phyloP scores from a whole-genome alignment of 441 rosid genomes.

The Gossypium davidsonii region DNA sequence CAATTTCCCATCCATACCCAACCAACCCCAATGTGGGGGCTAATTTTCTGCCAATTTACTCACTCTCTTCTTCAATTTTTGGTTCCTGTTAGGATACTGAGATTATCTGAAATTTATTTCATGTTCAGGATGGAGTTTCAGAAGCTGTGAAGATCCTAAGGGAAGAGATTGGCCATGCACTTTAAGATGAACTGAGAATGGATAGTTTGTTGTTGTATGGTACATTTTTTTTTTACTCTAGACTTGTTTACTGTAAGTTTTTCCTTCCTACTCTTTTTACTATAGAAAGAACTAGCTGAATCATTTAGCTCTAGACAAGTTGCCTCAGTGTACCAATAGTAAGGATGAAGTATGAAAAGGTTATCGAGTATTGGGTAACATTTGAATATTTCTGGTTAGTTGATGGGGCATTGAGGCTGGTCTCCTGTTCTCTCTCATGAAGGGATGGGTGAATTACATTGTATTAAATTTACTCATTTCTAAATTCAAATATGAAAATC shows the following conservation, averaged over 20 bases:
- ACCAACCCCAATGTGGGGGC: background rate
- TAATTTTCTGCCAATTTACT: background rate
- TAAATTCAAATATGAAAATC: too few relatives aligned
- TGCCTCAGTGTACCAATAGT: background rate
- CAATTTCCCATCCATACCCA: background rate
- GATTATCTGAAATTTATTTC: background rate
- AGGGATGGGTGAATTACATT: too few relatives aligned
- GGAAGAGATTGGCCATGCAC: constrained; percentile 35
- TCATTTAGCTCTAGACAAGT: background rate
- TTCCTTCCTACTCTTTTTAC: background rate
- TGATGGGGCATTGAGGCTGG: too few relatives aligned
- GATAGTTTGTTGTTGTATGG: background rate
- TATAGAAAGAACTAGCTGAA: background rate
- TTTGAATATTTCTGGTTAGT: background rate
- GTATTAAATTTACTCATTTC: too few relatives aligned
- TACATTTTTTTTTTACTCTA: background rate
- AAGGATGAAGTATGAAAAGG: too few relatives aligned
- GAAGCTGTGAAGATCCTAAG: constrained; percentile 53
- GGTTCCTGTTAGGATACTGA: background rate
- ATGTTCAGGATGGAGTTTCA: constrained; percentile 49
- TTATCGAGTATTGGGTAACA: too few relatives aligned
- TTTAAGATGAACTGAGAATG: background rate
- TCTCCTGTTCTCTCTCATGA: too few relatives aligned
- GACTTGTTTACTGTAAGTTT: background rate
- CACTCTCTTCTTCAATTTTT: background rate